Conservation (phyloP, 169 alveolate genomes). For the Plasmodium fragile region DNA sequence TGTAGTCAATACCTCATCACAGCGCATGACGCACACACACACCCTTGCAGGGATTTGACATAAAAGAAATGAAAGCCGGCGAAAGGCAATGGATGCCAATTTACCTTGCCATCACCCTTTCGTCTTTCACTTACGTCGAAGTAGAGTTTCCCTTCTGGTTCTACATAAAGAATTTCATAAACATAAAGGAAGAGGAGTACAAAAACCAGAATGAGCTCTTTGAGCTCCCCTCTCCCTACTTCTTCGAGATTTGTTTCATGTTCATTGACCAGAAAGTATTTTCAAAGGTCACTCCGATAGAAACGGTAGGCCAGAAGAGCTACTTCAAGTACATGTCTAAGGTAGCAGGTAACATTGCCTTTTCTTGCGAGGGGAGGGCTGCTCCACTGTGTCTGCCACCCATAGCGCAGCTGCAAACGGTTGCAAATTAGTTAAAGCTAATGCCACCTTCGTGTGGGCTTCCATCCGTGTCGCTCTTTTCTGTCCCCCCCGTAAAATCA, state of each 20-base stretch:
- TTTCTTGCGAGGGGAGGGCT: not conserved
- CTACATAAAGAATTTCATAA: constrained; percentile 62
- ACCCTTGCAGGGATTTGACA: constrained; percentile 49
- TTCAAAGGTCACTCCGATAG: constrained; percentile 75
- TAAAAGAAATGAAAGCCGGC: constrained; percentile 75
- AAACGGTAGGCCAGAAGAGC: constrained; percentile 74
- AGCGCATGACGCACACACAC: not conserved
- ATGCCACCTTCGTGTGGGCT: not conserved
- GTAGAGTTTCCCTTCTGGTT: constrained; percentile 78
- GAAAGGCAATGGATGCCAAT: constrained; percentile 77
- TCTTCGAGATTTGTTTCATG: constrained; percentile 76
- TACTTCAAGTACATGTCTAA: constrained; percentile 70
- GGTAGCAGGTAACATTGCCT: constrained; percentile 48
- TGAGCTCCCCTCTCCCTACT: constrained; percentile 76
- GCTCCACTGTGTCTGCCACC: not conserved
- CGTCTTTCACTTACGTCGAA: constrained; percentile 70
- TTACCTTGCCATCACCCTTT: constrained; percentile 53
- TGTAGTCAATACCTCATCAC: not conserved
- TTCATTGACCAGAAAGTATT: constrained; percentile 72
- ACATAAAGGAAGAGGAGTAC: constrained; percentile 74
- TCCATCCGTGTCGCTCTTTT: not conserved
- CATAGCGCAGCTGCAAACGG: not conserved
- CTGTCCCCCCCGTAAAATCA: not conserved
- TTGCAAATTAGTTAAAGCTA: not conserved
- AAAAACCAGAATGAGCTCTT: constrained; percentile 52